Percentiles rank a stretch among this genome's conserved stretches.
phyloP scores from a whole-genome alignment of 495 filamentous ascomycete genomes.

The Penicillium antarcticum region DNA sequence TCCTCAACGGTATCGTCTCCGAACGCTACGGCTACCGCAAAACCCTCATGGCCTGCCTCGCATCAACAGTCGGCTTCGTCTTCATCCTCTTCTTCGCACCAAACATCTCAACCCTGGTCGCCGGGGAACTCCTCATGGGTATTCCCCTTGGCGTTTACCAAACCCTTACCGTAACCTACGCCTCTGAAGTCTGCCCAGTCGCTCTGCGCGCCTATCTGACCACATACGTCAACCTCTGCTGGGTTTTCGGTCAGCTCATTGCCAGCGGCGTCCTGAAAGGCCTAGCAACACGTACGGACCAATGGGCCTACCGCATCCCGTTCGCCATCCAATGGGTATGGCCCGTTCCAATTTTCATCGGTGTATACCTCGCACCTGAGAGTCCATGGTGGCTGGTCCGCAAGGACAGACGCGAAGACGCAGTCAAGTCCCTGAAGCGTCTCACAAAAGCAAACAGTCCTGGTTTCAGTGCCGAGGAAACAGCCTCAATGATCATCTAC shows the following conservation, averaged over 20 bases:
- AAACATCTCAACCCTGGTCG: conserved; percentile 60
- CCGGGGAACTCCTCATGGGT: conserved; percentile 68
- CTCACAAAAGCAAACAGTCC: conserved; percentile 57
- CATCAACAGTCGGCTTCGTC: conserved; percentile 60
- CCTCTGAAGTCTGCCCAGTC: conserved; percentile 75
- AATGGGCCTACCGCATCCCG: conserved; percentile 65
- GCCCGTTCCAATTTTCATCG: conserved; percentile 67
- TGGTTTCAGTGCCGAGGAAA: conserved; percentile 66
- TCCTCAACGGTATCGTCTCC: conserved; percentile 61
- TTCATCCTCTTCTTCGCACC: conserved; percentile 74
- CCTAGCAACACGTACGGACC: conserved; percentile 48
- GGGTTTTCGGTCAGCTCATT: conserved; percentile 72
- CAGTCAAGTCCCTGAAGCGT: conserved; percentile 61
- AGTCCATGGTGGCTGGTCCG: conserved; percentile 81
- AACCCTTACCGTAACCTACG: conserved; percentile 72
- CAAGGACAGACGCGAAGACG: conserved; percentile 60
- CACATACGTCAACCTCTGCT: conserved; percentile 77
- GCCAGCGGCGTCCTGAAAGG: conserved; percentile 57
- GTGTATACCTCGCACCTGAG: conserved; percentile 68
- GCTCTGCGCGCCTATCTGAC: conserved; percentile 68
- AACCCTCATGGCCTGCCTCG: conserved; percentile 63
- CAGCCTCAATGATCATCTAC: conserved; percentile 76
- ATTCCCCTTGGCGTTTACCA: conserved; percentile 80
- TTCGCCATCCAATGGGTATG: conserved; percentile 81
- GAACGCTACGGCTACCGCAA: conserved; percentile 67